Base-by-base conservation (phyloP, 768 basidiomycete genomes). In the Jaapia argillacea region DNA sequence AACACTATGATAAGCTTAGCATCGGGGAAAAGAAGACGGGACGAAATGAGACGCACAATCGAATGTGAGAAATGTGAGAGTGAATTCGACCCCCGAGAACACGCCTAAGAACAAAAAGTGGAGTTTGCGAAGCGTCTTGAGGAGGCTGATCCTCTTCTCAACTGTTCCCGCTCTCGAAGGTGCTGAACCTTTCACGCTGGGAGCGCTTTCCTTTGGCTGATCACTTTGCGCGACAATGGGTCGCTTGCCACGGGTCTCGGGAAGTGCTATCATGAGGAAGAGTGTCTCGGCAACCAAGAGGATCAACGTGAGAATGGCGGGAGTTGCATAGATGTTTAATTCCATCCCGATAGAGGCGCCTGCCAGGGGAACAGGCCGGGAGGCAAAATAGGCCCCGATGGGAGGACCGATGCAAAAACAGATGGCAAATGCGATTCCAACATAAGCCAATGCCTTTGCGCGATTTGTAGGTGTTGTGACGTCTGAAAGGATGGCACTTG, bases 11-110 rank as follows among this genome's bases (percentile, higher is more conserved):
- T n/a, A 43, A 41, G 22, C 47, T 25, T 21, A 36, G 23, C 50
- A 5, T 24, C 24, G 14, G 10, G 24, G 14, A 24, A 36, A 33
- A 21, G 21, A 14, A 40, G 13, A 42, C 4, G 46, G 7, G 48
- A 45, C 48, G 6, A 41, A n/a, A 25, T 14, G 49, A 21, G 39
- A 71, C 81, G 60, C 64, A 85, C 89, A 62, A 58, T 90, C 87
- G 54, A 89, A 92, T 2, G 86, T 96, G 38, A 97, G 68, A 71
- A 98, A 98, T 0, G 91, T 94, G 18, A 99, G 69, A 0, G 94
- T 99, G 62, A 97, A 97, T 58, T 99, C 94, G 40, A 96, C 77
- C 10, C 93, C 94, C 2, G 93, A 93, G 62, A 99, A 98, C 40
- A 94, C 58, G 42, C 82, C 75, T 47, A 98, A 66, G 68, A 97